Base-by-base conservation (phyloP, 1,284 basidiomycete genomes). In the Trametes versicolor region DNA sequence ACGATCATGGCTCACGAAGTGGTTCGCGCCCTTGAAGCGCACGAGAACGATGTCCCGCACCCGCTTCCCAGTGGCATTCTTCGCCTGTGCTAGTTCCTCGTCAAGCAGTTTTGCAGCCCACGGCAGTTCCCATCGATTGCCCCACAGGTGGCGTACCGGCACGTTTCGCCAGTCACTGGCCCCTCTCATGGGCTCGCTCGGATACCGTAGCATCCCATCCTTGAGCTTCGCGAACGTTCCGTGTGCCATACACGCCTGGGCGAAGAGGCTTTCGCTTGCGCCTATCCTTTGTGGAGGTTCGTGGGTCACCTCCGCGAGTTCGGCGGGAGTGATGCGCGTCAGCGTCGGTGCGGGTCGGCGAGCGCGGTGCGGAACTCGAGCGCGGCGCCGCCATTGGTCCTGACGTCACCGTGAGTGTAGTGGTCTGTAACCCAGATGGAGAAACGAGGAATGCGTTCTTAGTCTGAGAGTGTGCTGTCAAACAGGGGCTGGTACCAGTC, bases 1-100 rank as follows among this genome's bases (percentile, higher is more conserved):
- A n/a, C n/a, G n/a, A n/a, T n/a, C n/a, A n/a, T n/a, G 2, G 55
- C 64, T 62, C 66, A 67, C 66, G 34, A 65, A 62, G 23, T 63
- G 66, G 13, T 64, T 67, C 36, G 52, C 63, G 25, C 63, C 66
- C 51, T 51, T 50, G 48, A 62, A 60, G 19, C 63, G 60, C 36
- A 60, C 60, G 21, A 61, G 41, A 8, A 41, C 34, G 9, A 67
- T 36, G 32, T 60, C 39, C 34, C 66, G 48, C 15, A 51, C 29
- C 6, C 27, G 19, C 27, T 43, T 60, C 5, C 65, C 65, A n/a
- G n/a, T n/a, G 12, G 41, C 48, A 27, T 53, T 53, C 49, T 25
- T 48, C 21, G 63, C 58, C 58, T 64, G 60, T 41, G 56, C 58
- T 36, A 64, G 49, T 48, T 64, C 66, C 27, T 51, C 27, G 8